Evolutionary conservation across 202 grass and related monocot genomes (phyloP), one percentile per base, ranked within the genome.

Genomic region (Musa balbisiana): DNA sequence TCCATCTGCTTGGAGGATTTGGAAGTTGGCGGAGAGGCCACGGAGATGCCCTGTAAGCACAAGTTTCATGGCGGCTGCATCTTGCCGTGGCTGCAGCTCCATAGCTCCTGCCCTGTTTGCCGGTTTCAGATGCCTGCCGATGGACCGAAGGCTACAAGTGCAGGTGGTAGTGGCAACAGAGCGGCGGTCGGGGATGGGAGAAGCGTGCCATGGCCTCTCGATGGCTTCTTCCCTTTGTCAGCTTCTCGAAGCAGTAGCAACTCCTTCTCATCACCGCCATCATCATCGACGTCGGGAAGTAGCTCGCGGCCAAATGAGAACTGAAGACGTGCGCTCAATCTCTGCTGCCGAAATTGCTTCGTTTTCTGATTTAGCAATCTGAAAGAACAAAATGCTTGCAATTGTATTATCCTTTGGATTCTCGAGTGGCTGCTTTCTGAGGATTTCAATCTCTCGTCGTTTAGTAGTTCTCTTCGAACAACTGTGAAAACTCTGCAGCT

Each of bases 81-180:
- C 55, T 1, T 93, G 52, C 86, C 86, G 12, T 97, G 93, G 93
- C 90, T 97, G 73, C 84, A 87, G 52, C 59, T 85, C 82, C 88
- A 97, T 73, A 90, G 90, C 73, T 93, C 90, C 49, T 97, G 93
- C 79, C 93, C 93, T 20, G 82, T 93, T 49, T 97, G 93, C 73
- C 82, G 93, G 76, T 84, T 84, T 59, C 87, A 89, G 84, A 81
- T 97, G 88, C 93, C 93, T 13, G 73, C 74, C 3, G 88, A 89
- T 43, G 88, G 81, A 64, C 3, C 79, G 11, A 53, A 83, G 51
- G 92, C 10, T 64, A 0, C 53, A 6, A 54, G 11, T 6, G 33
- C 33, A 43, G 33, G 33, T 43, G 33, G 33, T 43, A 6, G 33
- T 6, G 33, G 33, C 33, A 43, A 43, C 33, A 8, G 33, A 6